A percentile compares a stretch with the other conserved stretches of the same genome.
These are phyloP conservation scores for Pseudophaeomoniella oleicola DNA, from an alignment of 2,329 filamentous ascomycete genomes.

Conservation along the genomic window DNA sequence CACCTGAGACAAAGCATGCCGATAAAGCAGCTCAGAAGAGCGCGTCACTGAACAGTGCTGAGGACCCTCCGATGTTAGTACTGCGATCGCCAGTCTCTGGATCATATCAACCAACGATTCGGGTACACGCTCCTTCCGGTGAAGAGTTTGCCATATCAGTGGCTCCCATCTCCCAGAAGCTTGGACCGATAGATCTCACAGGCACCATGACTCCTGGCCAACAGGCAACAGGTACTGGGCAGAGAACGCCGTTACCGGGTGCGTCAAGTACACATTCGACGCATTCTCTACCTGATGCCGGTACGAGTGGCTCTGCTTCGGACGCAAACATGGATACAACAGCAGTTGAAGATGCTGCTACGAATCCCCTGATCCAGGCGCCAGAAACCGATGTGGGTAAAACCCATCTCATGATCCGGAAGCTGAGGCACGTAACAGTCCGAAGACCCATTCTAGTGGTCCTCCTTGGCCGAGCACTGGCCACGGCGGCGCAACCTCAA, in stretches of 20 bases:
- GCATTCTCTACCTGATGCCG: background rate
- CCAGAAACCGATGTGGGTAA: background rate
- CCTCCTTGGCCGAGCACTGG: background rate
- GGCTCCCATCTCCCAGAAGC: background rate
- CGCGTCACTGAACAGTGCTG: background rate
- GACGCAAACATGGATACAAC: background rate
- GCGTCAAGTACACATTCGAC: background rate
- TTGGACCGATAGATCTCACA: background rate
- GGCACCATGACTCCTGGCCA: no score
- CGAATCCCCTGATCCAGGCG: background rate
- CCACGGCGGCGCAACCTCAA: background rate
- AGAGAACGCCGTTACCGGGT: no score
- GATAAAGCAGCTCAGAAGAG: no score
- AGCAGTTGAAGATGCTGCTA: background rate
- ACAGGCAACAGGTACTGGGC: no score
- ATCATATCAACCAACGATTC: background rate
- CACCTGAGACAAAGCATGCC: no score
- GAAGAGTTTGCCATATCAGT: background rate
- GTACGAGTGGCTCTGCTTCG: background rate
- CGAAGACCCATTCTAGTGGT: background rate
- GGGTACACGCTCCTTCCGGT: background rate
- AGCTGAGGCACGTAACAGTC: background rate
- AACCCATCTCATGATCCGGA: background rate
- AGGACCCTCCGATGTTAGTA: background rate
- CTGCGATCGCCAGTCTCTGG: background rate